Conservation (phyloP, 2,329 filamentous ascomycete species). For the Penicillium sp. region DNA sequence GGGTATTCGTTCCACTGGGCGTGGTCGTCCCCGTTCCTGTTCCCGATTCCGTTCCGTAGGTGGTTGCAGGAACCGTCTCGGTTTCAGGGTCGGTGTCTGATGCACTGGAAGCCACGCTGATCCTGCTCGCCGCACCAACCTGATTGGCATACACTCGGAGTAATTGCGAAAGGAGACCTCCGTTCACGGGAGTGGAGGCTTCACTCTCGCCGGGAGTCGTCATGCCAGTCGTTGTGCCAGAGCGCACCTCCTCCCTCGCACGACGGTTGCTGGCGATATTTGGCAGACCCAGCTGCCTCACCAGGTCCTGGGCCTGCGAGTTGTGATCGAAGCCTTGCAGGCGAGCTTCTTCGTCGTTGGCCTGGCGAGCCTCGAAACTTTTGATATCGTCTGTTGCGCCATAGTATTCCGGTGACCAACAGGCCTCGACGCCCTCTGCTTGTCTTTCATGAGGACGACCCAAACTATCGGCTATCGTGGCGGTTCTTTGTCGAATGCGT, state of each 20-base stretch:
- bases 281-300: constrained; percentile 16
- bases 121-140: constrained; percentile 29
- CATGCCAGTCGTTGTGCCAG: constrained; percentile 20
- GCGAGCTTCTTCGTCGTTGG: constrained; percentile 18
- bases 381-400: constrained; percentile 24
- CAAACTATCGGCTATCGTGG: constrained; percentile 20
- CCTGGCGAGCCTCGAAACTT: constrained; percentile 19
- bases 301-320: constrained; percentile 21
- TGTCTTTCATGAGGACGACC: constrained; percentile 23
- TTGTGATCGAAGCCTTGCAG: constrained; percentile 11
- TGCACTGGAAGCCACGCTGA: constrained; percentile 18
- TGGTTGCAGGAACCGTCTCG: constrained; percentile 15
- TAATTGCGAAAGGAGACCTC: constrained; percentile 66
- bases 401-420: constrained; percentile 20
- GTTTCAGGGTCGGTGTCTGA: constrained; percentile 16
- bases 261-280: background rate
- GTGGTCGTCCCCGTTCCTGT: background rate
- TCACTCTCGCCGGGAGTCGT: constrained; percentile 17
- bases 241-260: constrained; percentile 10
- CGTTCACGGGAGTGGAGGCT: constrained; percentile 18
- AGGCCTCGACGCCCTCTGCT: constrained; percentile 22
- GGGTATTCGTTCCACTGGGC: constrained; percentile 9
- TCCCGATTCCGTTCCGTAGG: constrained; percentile 5
- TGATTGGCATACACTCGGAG: constrained; percentile 64
- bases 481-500: constrained; percentile 17